These are phyloP conservation scores for Clarireedia paspali DNA, from an alignment of 2,329 filamentous ascomycete genomes.

Conservation along the genomic window DNA sequence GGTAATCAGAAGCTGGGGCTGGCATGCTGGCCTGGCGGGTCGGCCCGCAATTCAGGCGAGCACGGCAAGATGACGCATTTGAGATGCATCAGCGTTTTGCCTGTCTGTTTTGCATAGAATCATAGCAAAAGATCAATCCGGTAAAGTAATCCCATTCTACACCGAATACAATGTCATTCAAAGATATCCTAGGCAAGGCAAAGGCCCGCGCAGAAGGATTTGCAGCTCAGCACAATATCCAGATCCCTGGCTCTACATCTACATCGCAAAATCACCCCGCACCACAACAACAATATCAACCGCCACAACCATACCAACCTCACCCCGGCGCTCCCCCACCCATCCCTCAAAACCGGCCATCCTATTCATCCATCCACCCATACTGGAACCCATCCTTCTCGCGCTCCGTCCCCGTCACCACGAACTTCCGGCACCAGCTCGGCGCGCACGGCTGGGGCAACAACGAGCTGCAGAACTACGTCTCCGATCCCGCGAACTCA, in stretches of 20 bases:
- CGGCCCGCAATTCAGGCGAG: neutral
- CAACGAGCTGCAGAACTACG: slow-evolving; percentile 52
- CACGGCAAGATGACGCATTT: neutral
- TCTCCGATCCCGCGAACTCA: slow-evolving; percentile 39
- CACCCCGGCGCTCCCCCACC: slow-evolving; percentile 1
- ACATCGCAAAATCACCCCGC: slow-evolving; percentile 2
- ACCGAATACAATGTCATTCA: slow-evolving; percentile 15
- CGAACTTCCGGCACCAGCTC: slow-evolving; percentile 47
- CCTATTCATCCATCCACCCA: slow-evolving; percentile 6
- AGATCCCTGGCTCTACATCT: slow-evolving; percentile 7
- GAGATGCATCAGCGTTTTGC: neutral
- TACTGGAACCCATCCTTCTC: slow-evolving; percentile 49
- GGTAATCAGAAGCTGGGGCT: neutral
- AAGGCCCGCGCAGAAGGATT: slow-evolving; percentile 20
- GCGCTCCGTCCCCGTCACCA: slow-evolving; percentile 37
- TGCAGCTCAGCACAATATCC: slow-evolving; percentile 13
- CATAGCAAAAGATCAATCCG: neutral
- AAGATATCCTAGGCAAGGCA: slow-evolving; percentile 18
- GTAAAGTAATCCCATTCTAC: neutral
- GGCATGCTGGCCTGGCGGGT: neutral
- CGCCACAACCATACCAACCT: neutral
- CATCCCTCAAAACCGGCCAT: slow-evolving; percentile 5
- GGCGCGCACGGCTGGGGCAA: slow-evolving; percentile 56
- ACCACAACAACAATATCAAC: slow-evolving; percentile 2
- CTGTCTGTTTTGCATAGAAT: neutral